Evolutionary conservation across 2,329 filamentous ascomycete genomes (phyloP).

Genomic region (Cyphellophora europaea): DNA sequence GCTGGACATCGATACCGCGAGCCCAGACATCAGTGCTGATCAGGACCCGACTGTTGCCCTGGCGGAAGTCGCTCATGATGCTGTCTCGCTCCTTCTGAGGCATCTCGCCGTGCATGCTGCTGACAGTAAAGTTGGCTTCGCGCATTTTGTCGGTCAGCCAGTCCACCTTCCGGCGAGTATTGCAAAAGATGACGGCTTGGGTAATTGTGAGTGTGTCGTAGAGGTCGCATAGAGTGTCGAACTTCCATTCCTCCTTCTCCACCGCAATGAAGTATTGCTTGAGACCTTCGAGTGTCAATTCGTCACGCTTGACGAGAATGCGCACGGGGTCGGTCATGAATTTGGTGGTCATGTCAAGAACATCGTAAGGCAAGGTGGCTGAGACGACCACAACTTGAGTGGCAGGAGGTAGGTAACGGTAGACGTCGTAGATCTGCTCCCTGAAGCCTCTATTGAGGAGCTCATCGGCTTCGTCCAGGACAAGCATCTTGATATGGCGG

Average conservation of each 20-base stretch:
- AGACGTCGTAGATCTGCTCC: conserved; percentile 98
- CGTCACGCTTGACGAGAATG: conserved; percentile 96
- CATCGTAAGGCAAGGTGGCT: conserved; percentile 93
- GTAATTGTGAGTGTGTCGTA: conserved; percentile 99
- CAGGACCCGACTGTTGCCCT: conserved; percentile 89
- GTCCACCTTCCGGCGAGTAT: conserved; percentile 96
- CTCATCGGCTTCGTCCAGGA: conserved; percentile 68
- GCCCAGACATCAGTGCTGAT: conserved; percentile 98
- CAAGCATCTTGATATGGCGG: conserved; percentile 68
- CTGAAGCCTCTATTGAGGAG: conserved; percentile 88
- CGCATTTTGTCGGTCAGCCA: conserved; percentile 99
- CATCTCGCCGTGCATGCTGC: conserved; percentile 99
- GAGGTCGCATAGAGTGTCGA: conserved; percentile 94
- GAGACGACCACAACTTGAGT: conserved; percentile 98
- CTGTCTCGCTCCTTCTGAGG: conserved; percentile 95
- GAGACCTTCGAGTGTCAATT: conserved; percentile 90
- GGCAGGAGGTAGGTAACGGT: conserved; percentile 88
- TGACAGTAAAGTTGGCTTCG: conserved; percentile 96
- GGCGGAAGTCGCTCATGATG: conserved; percentile 98
- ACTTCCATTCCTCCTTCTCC: conserved; percentile 99
- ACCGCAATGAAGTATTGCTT: conserved; percentile 99
- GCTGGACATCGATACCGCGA: conserved; percentile 96
- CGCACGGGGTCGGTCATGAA: conserved; percentile 99
- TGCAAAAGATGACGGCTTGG: conserved; percentile 99
- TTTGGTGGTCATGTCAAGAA: conserved; percentile 98